Evolutionary conservation across 495 filamentous ascomycete species (phyloP).

Genomic region (Entonaema liquescens): DNA sequence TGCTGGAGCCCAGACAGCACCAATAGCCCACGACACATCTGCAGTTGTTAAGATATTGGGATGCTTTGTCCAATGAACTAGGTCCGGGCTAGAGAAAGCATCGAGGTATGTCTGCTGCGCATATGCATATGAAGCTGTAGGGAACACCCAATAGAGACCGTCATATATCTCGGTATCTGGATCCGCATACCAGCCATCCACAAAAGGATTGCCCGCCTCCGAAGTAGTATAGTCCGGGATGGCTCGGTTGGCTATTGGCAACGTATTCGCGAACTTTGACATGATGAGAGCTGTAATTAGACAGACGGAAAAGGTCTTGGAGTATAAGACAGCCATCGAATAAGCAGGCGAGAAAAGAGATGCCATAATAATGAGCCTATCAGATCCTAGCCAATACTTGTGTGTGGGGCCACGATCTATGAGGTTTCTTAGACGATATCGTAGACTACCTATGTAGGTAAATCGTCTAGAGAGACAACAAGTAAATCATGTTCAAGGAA

Average conservation of each 20-base stretch:
- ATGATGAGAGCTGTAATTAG: constrained; percentile 7
- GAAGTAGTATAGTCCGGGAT: constrained; percentile 36
- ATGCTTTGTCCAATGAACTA: constrained; percentile 53
- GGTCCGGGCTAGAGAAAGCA: constrained; percentile 57
- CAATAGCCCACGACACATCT: constrained; percentile 57
- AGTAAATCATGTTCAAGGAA: background rate
- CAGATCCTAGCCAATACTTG: background rate
- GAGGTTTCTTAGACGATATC: background rate
- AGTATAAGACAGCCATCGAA: no score
- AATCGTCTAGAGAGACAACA: background rate
- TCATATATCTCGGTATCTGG: constrained; percentile 62
- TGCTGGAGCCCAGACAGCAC: constrained; percentile 61
- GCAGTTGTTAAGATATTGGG: constrained; percentile 50
- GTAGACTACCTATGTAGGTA: no score
- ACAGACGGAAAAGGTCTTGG: background rate
- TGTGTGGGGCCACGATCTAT: background rate
- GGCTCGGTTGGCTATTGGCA: background rate
- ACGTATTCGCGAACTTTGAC: background rate
- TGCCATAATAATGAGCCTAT: background rate
- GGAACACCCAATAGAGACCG: constrained; percentile 60
- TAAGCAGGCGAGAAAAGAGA: background rate
- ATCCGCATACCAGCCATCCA: constrained; percentile 60
- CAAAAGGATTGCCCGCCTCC: constrained; percentile 51
- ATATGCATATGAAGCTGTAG: constrained; percentile 57
- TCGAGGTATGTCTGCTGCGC: constrained; percentile 58